phyloP scores from a whole-genome alignment of 176 grass and related monocot species.

The Thalia dealbata region DNA sequence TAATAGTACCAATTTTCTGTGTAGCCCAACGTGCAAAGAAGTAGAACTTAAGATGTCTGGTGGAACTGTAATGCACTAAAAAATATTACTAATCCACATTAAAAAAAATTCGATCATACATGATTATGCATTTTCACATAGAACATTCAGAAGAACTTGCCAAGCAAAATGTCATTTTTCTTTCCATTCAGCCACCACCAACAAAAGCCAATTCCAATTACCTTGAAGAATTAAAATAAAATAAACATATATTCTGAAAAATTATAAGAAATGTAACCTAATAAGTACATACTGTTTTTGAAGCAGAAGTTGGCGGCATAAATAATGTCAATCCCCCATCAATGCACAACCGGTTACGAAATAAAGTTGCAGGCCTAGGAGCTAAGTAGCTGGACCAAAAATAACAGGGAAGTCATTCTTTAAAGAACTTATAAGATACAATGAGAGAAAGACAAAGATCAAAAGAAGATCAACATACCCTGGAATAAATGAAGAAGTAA shows the following conservation, averaged over 20 bases:
- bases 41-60: neutral
- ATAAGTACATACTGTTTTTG: slow-evolving; percentile 44
- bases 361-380: slow-evolving; percentile 62
- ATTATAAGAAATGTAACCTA: neutral
- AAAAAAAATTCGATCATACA: neutral
- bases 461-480: slow-evolving; percentile 39
- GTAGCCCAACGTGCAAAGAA: neutral
- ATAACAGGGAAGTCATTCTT: slow-evolving; percentile 12
- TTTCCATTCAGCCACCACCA: neutral
- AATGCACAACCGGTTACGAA: slow-evolving; percentile 75
- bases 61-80: neutral
- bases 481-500: slow-evolving; percentile 98
- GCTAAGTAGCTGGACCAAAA: slow-evolving; percentile 58
- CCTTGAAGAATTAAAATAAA: neutral
- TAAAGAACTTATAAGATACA: slow-evolving; percentile 6
- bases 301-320: slow-evolving; percentile 96
- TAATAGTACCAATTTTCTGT: too few relatives aligned
- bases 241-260: neutral
- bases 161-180: neutral
- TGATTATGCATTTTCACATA: neutral
- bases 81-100: neutral
- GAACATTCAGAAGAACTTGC: neutral
- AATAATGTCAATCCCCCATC: slow-evolving; percentile 92
- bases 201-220: neutral
- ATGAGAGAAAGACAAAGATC: neutral